A percentile compares a stretch with the other conserved stretches of the same genome.
Conservation (phyloP, 306 rosid species). For the Hylodesmum podocarpum region DNA sequence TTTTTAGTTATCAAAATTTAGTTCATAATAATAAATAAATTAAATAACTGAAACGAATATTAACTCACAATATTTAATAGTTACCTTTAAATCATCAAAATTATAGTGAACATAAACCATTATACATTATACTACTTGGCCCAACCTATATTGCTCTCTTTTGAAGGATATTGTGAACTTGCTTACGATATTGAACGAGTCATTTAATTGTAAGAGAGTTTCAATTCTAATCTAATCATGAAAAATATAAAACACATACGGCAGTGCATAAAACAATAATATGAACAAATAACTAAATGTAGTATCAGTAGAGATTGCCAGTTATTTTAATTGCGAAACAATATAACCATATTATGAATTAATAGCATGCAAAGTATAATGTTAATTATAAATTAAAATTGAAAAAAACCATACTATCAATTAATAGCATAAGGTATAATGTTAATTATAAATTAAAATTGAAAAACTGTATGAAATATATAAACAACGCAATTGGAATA, state of each 20-base stretch:
- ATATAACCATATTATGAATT: background rate
- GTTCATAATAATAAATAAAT: too few species aligned
- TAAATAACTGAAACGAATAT: background rate
- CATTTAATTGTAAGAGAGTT: background rate
- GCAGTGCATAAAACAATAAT: background rate
- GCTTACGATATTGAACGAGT: background rate
- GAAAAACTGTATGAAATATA: too few species aligned
- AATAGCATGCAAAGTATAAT: background rate
- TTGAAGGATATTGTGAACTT: background rate
- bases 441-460: background rate
- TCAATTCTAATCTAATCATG: background rate
- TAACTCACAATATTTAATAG: background rate
- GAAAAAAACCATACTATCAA: background rate
- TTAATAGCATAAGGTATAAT: background rate
- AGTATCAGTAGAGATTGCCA: background rate
- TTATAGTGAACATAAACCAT: background rate
- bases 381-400: background rate
- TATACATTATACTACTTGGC: too few species aligned
- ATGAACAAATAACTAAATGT: background rate
- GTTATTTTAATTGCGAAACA: background rate
- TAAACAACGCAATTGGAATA: background rate
- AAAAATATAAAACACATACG: background rate
- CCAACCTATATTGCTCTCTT: background rate
- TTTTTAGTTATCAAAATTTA: background rate
- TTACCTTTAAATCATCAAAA: background rate